phyloP scores from a whole-genome alignment of 2,329 filamentous ascomycete species.

The Penicillium sp. region DNA sequence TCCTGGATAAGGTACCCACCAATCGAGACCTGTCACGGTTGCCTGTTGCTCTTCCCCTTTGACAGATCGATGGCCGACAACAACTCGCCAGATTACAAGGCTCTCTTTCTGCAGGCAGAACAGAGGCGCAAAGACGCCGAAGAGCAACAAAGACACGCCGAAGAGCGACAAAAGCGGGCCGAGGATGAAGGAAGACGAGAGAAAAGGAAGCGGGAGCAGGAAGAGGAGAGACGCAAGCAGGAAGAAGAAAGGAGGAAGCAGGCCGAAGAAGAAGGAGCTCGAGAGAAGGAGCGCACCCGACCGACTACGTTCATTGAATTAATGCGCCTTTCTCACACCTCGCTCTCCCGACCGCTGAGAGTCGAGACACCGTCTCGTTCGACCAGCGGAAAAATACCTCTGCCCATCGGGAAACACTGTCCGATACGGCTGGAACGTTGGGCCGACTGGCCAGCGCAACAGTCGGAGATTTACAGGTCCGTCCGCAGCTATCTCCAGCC shows the following conservation, averaged over 20 bases:
- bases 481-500: constrained; percentile 17
- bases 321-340: no score
- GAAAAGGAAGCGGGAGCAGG: no score
- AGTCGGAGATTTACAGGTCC: background rate
- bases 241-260: no score
- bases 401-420: constrained; percentile 26
- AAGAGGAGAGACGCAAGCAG: no score
- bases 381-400: constrained; percentile 24
- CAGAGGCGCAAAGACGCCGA: background rate
- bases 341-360: constrained; percentile 21
- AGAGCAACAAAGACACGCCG: background rate
- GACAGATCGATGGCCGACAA: constrained; percentile 10
- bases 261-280: no score
- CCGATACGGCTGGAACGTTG: constrained; percentile 20
- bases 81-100: constrained; percentile 10
- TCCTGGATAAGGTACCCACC: no score
- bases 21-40: no score
- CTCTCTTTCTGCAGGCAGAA: constrained; percentile 9
- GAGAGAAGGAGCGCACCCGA: no score
- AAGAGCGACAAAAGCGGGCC: background rate
- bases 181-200: background rate
- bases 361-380: constrained; percentile 21
- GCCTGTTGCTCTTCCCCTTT: no score
- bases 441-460: constrained; percentile 15
- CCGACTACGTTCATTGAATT: no score